Evolutionary conservation across 2,329 filamentous ascomycete genomes (phyloP), one percentile per base, ranked within the genome.

Genomic region (Anthostomella pinea): DNA sequence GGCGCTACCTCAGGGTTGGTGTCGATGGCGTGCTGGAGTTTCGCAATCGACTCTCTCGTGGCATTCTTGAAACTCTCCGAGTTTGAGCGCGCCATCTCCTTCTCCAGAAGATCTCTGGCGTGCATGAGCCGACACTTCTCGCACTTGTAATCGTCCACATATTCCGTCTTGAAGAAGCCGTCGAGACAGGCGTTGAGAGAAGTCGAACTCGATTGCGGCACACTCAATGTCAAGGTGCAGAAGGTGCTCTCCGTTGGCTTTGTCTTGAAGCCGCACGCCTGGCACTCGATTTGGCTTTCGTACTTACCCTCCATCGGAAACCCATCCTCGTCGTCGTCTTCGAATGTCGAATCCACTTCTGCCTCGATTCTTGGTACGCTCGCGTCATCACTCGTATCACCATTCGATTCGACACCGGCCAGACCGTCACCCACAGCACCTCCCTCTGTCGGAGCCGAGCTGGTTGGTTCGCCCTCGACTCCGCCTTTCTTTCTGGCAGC

Each of bases 131-230:
- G 81, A 58, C 93, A 98, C 64, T 82, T 86, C 54, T 96, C 93
- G 66, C 93, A 98, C 51, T 87, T 90, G 70, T 94, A 98, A 59
- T 95, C 93, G 46, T 97, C 91, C 48, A 98, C 96, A 59, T 89
- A 85, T 62, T 98, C 93, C 1, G 87, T 88, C 65, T 95, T 95
- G 50, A 98, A 83, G 63, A 96, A 83, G 25, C 86, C 86, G 54
- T 98, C 93, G 53, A 98, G 93, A 62, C 93, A 98, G 7, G 81
- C 74, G 56, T 85, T 89, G 11, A 98, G 73, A 0, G 87, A 84
- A 1, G 90, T 90, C 2, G 87, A 85, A 33, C 75, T 81, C 44
- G 83, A 78, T 59, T 93, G 87, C 0, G 93, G 93, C 3, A 98
- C 93, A 53, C 89, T 88, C 35, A 98, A 69, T 1, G 91, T 97